Conservation (phyloP, 208 protist species). For the Crithidia brevicula region DNA sequence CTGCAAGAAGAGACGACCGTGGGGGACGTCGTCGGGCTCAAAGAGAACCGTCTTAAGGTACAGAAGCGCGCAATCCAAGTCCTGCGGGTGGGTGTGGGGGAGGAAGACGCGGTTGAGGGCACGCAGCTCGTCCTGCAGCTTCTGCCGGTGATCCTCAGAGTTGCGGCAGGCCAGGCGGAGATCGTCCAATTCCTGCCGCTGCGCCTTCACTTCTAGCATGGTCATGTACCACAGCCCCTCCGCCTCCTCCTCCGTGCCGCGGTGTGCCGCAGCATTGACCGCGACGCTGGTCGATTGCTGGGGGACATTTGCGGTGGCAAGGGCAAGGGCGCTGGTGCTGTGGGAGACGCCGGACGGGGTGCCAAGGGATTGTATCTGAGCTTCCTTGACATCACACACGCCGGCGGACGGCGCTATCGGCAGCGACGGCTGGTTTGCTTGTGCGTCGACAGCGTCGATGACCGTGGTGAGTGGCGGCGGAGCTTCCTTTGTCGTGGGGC, state of each 20-base stretch:
- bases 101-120: slow-evolving; percentile 58
- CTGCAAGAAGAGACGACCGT: slow-evolving; percentile 48
- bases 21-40: slow-evolving; percentile 58
- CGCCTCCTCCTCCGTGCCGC: slow-evolving; percentile 19
- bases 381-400: neutral
- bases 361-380: slow-evolving; percentile 2
- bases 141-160: slow-evolving; percentile 47
- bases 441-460: neutral
- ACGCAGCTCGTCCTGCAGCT: slow-evolving; percentile 35
- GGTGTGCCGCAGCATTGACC: neutral
- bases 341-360: neutral
- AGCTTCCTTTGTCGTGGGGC: neutral
- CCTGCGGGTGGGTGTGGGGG: slow-evolving; percentile 43
- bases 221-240: slow-evolving; percentile 66
- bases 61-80: slow-evolving; percentile 47
- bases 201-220: slow-evolving; percentile 71
- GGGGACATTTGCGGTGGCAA: neutral
- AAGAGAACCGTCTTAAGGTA: slow-evolving; percentile 66
- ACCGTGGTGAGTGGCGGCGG: neutral
- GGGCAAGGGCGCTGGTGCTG: neutral
- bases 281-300: neutral
- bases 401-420: neutral
- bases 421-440: neutral
- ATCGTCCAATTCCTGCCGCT: slow-evolving; percentile 63
- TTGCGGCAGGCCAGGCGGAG: slow-evolving; percentile 34